Evolutionary conservation across 495 filamentous ascomycete genomes (phyloP), one percentile per base, ranked within the genome.

Genomic region (Penicillium desertorum): DNA sequence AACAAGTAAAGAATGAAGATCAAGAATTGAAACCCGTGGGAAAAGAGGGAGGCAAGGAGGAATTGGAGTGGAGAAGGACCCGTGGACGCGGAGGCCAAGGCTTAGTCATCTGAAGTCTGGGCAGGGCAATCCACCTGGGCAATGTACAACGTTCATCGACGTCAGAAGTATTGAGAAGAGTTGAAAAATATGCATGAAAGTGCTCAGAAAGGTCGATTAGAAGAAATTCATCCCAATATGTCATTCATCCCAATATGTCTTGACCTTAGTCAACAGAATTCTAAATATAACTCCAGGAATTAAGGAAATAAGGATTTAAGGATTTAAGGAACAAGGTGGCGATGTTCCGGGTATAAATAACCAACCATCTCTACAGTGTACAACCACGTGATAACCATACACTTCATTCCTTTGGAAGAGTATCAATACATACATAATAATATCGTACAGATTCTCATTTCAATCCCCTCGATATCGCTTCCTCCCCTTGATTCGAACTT

Each of bases 11-110:
- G 23, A 22, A 62, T 34, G 49, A 56, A 54, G 45, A 51, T 25
- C 42, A 53, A 59, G 61, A 57, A 62, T 62, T 53, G 49, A 56
- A 42, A 29, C 34, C 19, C 57, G 59, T 39, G 54, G 12, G 48
- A 52, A 54, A 45, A 34, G 32, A 57, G 49, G 30, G 37, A 23
- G 20, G 27, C 53, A 45, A 64, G 60, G 44, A 51, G 56, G 59
- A 60, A 57, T 42, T 58, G 34, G 56, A 66, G 62, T 66, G 67
- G 66, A 69, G 66, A 60, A 53, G 50, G 56, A 14, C 30, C 30
- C 30, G 30, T 34, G 30, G 30, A 60, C 59, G 59, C 51, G 57
- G 64, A 64, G 61, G 37, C 49, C 37, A 43, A 19, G 12, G 59
- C 47, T 67, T 67, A 67, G 61, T 67, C 64, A 69, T 19, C 29